These are phyloP conservation scores for Xylaria sp. DNA, from an alignment of 2,329 filamentous ascomycete species.

Conservation along the genomic window DNA sequence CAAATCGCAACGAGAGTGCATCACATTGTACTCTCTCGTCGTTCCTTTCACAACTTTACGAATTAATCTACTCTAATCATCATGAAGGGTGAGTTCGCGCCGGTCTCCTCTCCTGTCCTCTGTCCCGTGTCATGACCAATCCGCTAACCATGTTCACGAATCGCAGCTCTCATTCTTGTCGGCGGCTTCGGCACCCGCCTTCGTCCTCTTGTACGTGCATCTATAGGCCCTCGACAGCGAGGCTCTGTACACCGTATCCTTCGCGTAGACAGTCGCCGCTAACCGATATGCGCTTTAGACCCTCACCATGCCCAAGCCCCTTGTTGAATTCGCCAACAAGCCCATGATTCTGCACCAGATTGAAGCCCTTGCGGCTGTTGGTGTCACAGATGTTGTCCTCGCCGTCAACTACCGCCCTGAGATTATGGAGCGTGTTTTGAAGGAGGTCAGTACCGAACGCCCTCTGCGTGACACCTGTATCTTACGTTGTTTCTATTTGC, in stretches of 20 bases:
- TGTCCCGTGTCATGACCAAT: neutral
- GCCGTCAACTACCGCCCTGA: slow-evolving; percentile 98
- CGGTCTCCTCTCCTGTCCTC: slow-evolving; percentile 9
- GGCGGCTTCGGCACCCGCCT: slow-evolving; percentile 98
- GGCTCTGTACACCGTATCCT: neutral
- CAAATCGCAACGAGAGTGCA: neutral
- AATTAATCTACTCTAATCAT: slow-evolving; percentile 16
- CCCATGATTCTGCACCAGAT: slow-evolving; percentile 99
- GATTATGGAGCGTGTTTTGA: slow-evolving; percentile 90
- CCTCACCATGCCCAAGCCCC: slow-evolving; percentile 90
- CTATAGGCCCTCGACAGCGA: slow-evolving; percentile 6
- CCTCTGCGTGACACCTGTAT: slow-evolving; percentile 5
- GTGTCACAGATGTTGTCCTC: slow-evolving; percentile 95
- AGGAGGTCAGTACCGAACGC: slow-evolving; percentile 59
- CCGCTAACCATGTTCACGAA: slow-evolving; percentile 12
- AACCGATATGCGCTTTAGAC: slow-evolving; percentile 52
- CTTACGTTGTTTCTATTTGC: slow-evolving; percentile 15
- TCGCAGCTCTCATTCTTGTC: slow-evolving; percentile 90
- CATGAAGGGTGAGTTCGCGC: slow-evolving; percentile 38
- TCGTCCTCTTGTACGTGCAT: slow-evolving; percentile 74
- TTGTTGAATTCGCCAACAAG: slow-evolving; percentile 98
- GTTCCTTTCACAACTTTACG: slow-evolving; percentile 1
- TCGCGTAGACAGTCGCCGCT: neutral
- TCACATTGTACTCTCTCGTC: neutral
- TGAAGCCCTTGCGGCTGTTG: slow-evolving; percentile 84